Evolutionary conservation across 305 asterid genomes (phyloP), one percentile per base, ranked within the genome.

Genomic region (Fraxinus greggii): DNA sequence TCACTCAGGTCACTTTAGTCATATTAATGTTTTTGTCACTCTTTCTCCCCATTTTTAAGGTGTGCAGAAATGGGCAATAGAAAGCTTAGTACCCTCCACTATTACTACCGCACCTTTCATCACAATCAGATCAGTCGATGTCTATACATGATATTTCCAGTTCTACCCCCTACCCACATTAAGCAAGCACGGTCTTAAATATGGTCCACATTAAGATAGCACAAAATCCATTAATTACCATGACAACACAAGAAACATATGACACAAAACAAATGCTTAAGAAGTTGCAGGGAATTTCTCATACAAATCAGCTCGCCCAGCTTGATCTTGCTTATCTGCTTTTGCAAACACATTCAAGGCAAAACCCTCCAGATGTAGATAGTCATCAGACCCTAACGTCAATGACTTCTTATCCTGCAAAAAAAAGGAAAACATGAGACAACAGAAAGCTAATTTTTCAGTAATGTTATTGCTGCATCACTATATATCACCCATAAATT

Each of bases 291-390:
- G 79, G 51, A 80, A 54, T 32, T 35, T 65, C 72, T 36, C 95
- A 32, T 91, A 96, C 98, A 94, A 85, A 87, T 94, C 98, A 33
- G 99, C 91, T 83, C 97, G 93, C 13, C 94, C 98, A 69, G 98
- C 94, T 72, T 95, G 91, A 77, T 96, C 99, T 89, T 96, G 99
- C 83, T 96, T 96, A 89, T 96, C 98, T 36, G 98, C 99, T 88
- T 89, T 94, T 0, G 95, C 78, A 78, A 96, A 96, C 82, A 96
- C 95, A 80, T 84, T 96, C 89, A 78, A 89, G 78, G 98, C 97
- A 84, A 96, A 96, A 33, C 98, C 99, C 88, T 96, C 99, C 82
- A 96, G 81, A 61, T 96, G 93, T 33, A 94, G 89, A 80, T 90
- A 69, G 82, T 94, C 99, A 80, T 96, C 99, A 51, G 98, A 93